These are phyloP conservation scores for Leccinum solheimii DNA, from an alignment of 1,284 basidiomycete species.

Conservation along the genomic window DNA sequence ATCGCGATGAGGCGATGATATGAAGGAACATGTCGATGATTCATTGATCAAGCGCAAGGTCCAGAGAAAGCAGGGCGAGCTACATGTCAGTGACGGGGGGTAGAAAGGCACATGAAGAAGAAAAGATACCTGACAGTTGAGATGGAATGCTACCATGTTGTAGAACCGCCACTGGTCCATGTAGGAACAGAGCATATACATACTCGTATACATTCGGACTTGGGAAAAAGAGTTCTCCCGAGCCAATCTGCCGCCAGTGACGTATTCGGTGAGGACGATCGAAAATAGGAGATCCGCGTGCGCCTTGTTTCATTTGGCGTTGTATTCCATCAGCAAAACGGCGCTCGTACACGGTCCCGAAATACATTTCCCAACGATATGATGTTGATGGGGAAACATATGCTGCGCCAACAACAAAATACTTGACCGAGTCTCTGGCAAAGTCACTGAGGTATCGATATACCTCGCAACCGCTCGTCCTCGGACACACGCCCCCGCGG, in stretches of 20 bases:
- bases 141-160: slow-evolving; percentile 4
- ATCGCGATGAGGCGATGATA: neutral
- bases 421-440: neutral
- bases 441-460: neutral
- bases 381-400: neutral
- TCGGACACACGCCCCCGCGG: slow-evolving; percentile 10
- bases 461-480: neutral
- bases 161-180: neutral
- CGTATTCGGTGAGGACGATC: neutral
- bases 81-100: neutral
- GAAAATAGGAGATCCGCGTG: neutral
- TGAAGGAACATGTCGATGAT: neutral
- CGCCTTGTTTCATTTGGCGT: neutral
- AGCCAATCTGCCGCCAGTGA: neutral
- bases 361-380: neutral
- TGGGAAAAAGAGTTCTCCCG: neutral
- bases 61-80: neutral
- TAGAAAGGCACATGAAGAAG: neutral
- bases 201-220: slow-evolving; percentile 1
- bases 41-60: neutral
- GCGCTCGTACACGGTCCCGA: too few species aligned
- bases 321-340: neutral
- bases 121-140: neutral
- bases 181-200: neutral
- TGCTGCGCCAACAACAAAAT: neutral